These are phyloP conservation scores for Tubosaeta sp. DNA, from an alignment of 768 basidiomycete species.

Conservation along the genomic window DNA sequence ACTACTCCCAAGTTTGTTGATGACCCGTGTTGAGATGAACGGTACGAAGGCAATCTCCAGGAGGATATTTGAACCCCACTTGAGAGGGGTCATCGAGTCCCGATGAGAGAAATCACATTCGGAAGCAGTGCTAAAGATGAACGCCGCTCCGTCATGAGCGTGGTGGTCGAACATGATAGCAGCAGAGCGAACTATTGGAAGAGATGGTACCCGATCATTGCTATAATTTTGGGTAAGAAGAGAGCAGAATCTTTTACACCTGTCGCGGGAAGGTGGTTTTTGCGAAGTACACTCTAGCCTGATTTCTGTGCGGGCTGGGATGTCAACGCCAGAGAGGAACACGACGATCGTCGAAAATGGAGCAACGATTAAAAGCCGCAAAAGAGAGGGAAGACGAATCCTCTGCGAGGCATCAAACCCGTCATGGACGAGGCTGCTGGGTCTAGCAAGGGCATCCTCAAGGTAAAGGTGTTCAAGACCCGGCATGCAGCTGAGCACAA, in stretches of 20 bases:
- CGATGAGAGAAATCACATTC: neutral
- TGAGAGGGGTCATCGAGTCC: neutral
- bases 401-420: neutral
- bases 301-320: neutral
- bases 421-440: neutral
- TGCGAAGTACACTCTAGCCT: neutral
- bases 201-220: neutral
- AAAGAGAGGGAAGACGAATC: neutral
- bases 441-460: conserved; percentile 23
- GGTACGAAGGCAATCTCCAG: neutral
- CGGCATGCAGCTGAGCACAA: conserved; percentile 32
- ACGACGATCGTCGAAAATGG: conserved; percentile 1
- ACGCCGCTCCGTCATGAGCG: neutral
- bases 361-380: conserved; percentile 1
- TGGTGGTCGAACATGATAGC: neutral
- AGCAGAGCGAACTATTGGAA: neutral
- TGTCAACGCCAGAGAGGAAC: conserved; percentile 3
- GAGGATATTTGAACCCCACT: neutral
- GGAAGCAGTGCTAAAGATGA: neutral
- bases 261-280: neutral
- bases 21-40: neutral
- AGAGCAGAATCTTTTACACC: neutral
- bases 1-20: neutral
- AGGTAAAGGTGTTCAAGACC: conserved; percentile 32
- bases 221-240: neutral